Conservation (phyloP, 805 yeast genomes). For the Wickerhamomyces rabaulensis region DNA sequence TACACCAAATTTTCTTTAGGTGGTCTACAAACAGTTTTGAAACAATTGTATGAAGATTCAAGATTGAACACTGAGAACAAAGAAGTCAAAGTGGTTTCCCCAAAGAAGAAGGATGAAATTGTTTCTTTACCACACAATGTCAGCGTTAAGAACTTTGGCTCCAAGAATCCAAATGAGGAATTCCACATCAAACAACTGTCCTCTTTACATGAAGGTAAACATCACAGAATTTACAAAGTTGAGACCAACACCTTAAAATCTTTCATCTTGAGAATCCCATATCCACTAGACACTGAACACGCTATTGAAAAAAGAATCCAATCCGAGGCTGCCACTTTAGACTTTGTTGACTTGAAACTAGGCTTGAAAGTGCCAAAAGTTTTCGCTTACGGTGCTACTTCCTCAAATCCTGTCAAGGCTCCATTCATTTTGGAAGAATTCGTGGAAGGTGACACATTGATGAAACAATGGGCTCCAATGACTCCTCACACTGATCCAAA, state of each 20-base stretch:
- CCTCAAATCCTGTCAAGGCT: conserved; percentile 55
- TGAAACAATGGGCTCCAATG: conserved; percentile 90
- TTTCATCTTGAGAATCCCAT: conserved; percentile 81
- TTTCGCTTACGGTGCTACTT: conserved; percentile 55
- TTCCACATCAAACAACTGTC: conserved; percentile 63
- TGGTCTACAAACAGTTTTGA: conserved; percentile 58
- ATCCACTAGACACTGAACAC: conserved; percentile 62
- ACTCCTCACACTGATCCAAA: conserved; percentile 50
- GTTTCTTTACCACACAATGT: conserved; percentile 46
- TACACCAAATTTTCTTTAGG: conserved; percentile 76
- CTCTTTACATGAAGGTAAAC: conserved; percentile 91
- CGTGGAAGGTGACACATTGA: conserved; percentile 72
- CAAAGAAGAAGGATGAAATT: conserved; percentile 35
- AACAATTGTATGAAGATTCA: conserved; percentile 37
- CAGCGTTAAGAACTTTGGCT: conserved; percentile 37
- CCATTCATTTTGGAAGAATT: conserved; percentile 83
- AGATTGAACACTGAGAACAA: conserved; percentile 27
- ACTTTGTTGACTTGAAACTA: conserved; percentile 63
- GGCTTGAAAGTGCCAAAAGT: conserved; percentile 71
- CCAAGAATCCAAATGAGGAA: conserved; percentile 36
- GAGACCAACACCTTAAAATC: conserved; percentile 55
- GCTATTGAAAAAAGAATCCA: conserved; percentile 64
- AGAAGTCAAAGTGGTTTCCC: conserved; percentile 20
- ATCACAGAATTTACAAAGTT: conserved; percentile 79
- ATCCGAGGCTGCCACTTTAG: conserved; percentile 92